Conservation (phyloP, 2,329 filamentous ascomycete genomes). For the Lachnellula cervina region DNA sequence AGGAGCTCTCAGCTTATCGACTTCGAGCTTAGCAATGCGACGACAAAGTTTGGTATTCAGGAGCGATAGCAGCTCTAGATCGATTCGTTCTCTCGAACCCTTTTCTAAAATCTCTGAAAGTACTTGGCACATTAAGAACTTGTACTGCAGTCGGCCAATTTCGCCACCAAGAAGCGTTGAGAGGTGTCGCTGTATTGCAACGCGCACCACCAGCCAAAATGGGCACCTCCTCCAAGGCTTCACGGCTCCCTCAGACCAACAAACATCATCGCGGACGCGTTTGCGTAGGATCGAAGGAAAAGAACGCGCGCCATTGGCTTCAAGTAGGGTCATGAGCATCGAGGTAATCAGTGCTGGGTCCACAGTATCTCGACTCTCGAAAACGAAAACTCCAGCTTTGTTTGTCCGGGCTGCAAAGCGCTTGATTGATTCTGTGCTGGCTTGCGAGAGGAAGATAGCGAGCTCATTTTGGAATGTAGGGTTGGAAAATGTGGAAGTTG, state of each 20-base stretch:
- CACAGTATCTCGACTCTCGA: slow-evolving; percentile 54
- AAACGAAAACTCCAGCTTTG: slow-evolving; percentile 46
- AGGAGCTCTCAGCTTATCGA: slow-evolving; percentile 29
- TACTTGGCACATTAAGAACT: slow-evolving; percentile 47
- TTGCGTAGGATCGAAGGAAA: slow-evolving; percentile 44
- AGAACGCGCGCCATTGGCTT: slow-evolving; percentile 44
- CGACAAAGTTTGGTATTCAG: slow-evolving; percentile 51
- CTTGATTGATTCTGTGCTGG: slow-evolving; percentile 48
- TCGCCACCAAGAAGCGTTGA: slow-evolving; percentile 35
- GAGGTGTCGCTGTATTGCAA: slow-evolving; percentile 50
- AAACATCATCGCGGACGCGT: slow-evolving; percentile 57
- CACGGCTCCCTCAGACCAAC: slow-evolving; percentile 39
- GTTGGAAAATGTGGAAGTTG: slow-evolving; percentile 36
- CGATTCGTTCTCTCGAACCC: slow-evolving; percentile 17
- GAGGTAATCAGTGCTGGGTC: slow-evolving; percentile 54
- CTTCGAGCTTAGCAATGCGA: slow-evolving; percentile 53
- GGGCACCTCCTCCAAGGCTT: slow-evolving; percentile 59
- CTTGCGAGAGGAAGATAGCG: slow-evolving; percentile 50
- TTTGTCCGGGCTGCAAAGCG: slow-evolving; percentile 45
- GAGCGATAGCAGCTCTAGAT: slow-evolving; percentile 34
- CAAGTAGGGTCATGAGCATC: slow-evolving; percentile 56
- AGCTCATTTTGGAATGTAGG: slow-evolving; percentile 44
- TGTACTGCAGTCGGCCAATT: slow-evolving; percentile 48
- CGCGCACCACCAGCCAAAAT: slow-evolving; percentile 57
- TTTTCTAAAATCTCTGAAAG: slow-evolving; percentile 44